These are phyloP conservation scores for Theileria equi DNA, from an alignment of 169 alveolate genomes.

Conservation along the genomic window DNA sequence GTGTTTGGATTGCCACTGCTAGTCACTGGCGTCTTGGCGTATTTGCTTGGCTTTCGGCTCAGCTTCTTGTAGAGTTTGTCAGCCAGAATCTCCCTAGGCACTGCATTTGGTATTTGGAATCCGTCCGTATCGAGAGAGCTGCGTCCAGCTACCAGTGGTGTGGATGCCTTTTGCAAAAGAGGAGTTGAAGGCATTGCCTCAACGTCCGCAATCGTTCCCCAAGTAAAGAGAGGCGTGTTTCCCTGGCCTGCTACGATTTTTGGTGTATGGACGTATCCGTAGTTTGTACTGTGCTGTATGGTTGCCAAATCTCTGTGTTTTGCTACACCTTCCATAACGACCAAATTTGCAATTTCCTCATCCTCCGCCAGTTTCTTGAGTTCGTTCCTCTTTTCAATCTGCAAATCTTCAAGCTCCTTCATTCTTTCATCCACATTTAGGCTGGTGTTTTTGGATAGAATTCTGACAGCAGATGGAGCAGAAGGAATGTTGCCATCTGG, in stretches of 20 bases:
- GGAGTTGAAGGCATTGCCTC: conserved; percentile 27
- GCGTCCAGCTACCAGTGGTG: no score
- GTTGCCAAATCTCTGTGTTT: conserved; percentile 35
- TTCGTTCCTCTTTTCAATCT: conserved; percentile 32
- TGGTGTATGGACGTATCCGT: conserved; percentile 66
- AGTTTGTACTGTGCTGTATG: conserved; percentile 10
- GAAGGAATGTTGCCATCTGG: conserved; percentile 2
- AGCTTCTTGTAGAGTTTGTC: conserved; percentile 52
- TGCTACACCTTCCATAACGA: conserved; percentile 53
- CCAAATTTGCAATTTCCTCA: conserved; percentile 53
- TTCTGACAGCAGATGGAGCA: conserved; percentile 10
- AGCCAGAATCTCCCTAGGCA: conserved; percentile 63
- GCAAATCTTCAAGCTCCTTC: conserved; percentile 24
- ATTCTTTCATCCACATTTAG: conserved; percentile 44
- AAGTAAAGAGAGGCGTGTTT: conserved; percentile 61
- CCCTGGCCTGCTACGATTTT: conserved; percentile 61
- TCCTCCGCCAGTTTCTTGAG: conserved; percentile 31
- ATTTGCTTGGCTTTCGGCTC: background rate
- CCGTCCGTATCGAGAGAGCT: conserved; percentile 16
- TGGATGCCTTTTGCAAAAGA: no score
- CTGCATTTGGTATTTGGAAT: conserved; percentile 58
- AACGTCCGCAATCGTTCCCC: conserved; percentile 49
- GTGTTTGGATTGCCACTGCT: conserved; percentile 19
- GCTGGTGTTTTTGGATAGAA: conserved; percentile 45
- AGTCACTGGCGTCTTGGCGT: conserved; percentile 22